phyloP scores from a whole-genome alignment of 2,329 filamentous ascomycete genomes.

The Colletotrichum agaves region DNA sequence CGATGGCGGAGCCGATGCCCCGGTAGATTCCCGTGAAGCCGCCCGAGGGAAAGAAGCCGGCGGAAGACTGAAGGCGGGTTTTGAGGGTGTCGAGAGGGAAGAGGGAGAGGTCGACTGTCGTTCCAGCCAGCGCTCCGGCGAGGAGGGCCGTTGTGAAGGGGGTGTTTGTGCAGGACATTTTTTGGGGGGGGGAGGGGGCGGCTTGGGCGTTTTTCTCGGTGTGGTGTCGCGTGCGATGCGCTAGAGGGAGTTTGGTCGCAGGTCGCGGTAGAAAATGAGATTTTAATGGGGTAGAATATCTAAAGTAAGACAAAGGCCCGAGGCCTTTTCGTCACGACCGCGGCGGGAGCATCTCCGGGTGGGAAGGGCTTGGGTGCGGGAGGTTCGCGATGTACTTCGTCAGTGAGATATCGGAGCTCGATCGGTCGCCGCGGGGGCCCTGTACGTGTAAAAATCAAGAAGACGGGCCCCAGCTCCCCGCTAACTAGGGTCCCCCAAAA shows the following conservation, averaged over 20 bases:
- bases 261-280: background rate
- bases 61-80: constrained; percentile 89
- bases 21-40: constrained; percentile 94
- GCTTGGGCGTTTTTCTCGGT: background rate
- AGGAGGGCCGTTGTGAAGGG: constrained; percentile 71
- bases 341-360: constrained; percentile 8
- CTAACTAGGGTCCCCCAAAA: too few species aligned
- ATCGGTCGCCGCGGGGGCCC: constrained; percentile 17
- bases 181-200: background rate
- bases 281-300: background rate
- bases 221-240: constrained; percentile 19
- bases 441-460: constrained; percentile 10
- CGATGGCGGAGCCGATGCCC: constrained; percentile 87
- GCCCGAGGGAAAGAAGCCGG: constrained; percentile 82
- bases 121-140: constrained; percentile 91
- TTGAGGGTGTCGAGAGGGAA: constrained; percentile 99
- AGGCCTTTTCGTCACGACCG: constrained; percentile 1
- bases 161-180: constrained; percentile 38
- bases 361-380: background rate
- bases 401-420: constrained; percentile 29
- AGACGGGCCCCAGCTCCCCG: too few species aligned
- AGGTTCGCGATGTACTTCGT: background rate
- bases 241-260: background rate
- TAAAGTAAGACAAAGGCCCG: background rate
- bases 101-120: constrained; percentile 95